Percentiles rank a stretch among this genome's conserved stretches.
Conservation (phyloP, 768 basidiomycete genomes). For the Clitopilus passeckerianus region DNA sequence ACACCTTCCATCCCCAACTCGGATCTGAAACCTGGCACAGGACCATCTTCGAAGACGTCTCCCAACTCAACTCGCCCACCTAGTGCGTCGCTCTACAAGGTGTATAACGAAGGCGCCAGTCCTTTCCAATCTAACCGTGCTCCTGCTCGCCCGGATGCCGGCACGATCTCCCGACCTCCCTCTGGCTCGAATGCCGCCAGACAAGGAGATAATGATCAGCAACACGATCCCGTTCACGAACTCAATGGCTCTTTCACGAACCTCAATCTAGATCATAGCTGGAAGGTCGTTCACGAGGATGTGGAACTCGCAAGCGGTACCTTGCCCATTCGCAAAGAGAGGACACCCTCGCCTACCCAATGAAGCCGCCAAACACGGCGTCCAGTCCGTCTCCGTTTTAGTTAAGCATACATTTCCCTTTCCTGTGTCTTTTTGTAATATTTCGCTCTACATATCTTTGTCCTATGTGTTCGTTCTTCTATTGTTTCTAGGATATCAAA, state of each 20-base stretch:
- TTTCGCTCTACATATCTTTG: conserved; percentile 9
- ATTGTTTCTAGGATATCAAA: not conserved
- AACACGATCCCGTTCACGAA: conserved; percentile 52
- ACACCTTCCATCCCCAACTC: conserved; percentile 22
- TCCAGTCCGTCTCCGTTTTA: not conserved
- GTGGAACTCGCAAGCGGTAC: conserved; percentile 8
- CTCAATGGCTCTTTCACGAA: conserved; percentile 75
- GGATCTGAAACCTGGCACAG: conserved; percentile 29
- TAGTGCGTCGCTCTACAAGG: conserved; percentile 39
- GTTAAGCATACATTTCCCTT: conserved; percentile 1
- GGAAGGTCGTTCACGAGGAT: conserved; percentile 18
- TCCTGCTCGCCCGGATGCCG: conserved; percentile 35
- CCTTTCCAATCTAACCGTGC: conserved; percentile 33
- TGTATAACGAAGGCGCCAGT: conserved; percentile 39
- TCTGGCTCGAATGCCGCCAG: conserved; percentile 31
- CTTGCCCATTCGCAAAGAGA: conserved; percentile 11
- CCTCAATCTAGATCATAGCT: conserved; percentile 53
- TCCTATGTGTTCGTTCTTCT: conserved; percentile 7
- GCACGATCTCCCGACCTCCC: conserved; percentile 45
- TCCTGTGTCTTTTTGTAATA: conserved; percentile 3
- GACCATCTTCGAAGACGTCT: conserved; percentile 28
- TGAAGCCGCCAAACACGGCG: conserved; percentile 8
- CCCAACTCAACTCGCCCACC: conserved; percentile 38
- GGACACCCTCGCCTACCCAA: conserved; percentile 10
- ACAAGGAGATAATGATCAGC: conserved; percentile 9